Evolutionary conservation across 1,139 yeast species (phyloP).

Genomic region (Sugiyamaella pinicola): DNA sequence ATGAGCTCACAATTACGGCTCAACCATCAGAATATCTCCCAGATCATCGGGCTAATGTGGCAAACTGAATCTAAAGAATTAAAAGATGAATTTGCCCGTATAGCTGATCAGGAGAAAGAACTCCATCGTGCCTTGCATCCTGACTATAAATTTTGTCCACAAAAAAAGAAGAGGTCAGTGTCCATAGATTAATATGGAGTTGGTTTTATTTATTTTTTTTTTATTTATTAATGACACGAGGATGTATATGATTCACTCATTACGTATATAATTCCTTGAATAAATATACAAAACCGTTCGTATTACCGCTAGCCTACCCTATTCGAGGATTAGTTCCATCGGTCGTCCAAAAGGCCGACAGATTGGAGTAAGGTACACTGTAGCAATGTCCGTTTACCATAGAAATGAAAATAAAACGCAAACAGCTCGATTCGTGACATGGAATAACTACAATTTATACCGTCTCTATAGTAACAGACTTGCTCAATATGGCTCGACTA

Average conservation of each 20-base stretch:
- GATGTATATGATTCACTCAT: conserved; percentile 5
- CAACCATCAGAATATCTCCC: conserved; percentile 48
- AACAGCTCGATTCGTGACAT: neutral
- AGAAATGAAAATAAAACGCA: no score
- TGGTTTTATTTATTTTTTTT: conserved; percentile 14
- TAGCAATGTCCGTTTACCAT: neutral
- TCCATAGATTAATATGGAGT: conserved; percentile 7
- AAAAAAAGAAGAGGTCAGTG: conserved; percentile 35
- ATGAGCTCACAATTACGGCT: conserved; percentile 44
- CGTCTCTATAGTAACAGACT: no score
- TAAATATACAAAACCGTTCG: neutral
- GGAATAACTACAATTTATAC: neutral
- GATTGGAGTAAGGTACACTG: neutral
- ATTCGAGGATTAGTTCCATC: neutral
- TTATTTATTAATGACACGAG: conserved; percentile 10
- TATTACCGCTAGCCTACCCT: neutral
- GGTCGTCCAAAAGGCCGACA: neutral
- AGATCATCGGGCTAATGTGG: conserved; percentile 53
- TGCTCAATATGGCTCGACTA: neutral
- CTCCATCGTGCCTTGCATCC: conserved; percentile 50
- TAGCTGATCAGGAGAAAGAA: conserved; percentile 48
- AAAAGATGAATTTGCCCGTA: conserved; percentile 45
- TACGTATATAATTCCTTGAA: neutral
- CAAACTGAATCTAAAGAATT: conserved; percentile 46
- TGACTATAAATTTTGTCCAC: conserved; percentile 50